phyloP scores from a whole-genome alignment of 768 basidiomycete species.

The Clitopilus hobsonii region DNA sequence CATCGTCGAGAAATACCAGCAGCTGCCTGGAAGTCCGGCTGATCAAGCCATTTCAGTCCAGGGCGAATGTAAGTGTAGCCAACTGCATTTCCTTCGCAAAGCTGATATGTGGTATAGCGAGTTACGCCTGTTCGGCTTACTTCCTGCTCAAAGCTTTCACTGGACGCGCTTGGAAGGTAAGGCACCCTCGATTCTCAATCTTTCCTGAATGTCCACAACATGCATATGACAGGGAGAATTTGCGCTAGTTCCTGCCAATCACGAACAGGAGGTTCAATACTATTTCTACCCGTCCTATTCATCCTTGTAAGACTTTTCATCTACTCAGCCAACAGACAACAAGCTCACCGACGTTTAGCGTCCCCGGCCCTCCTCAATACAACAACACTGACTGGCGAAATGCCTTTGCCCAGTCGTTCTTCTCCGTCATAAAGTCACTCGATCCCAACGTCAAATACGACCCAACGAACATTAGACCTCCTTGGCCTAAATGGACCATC shows the following conservation, averaged over 20 bases:
- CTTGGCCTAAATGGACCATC: slow-evolving; percentile 23
- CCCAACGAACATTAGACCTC: slow-evolving; percentile 29
- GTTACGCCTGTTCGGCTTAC: slow-evolving; percentile 42
- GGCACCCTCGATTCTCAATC: background rate
- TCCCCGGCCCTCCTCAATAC: slow-evolving; percentile 17
- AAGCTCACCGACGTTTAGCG: background rate
- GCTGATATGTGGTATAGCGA: slow-evolving; percentile 20
- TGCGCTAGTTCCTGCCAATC: slow-evolving; percentile 34
- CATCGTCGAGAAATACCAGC: slow-evolving; percentile 22
- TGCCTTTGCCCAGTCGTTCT: slow-evolving; percentile 32
- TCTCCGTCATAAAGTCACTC: slow-evolving; percentile 25
- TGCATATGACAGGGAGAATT: slow-evolving; percentile 29
- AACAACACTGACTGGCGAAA: slow-evolving; percentile 29
- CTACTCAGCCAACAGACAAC: no score
- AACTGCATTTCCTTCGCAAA: background rate
- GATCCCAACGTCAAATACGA: slow-evolving; percentile 26
- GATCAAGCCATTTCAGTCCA: slow-evolving; percentile 28
- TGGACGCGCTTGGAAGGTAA: slow-evolving; percentile 28
- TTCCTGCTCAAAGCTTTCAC: slow-evolving; percentile 26
- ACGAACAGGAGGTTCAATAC: slow-evolving; percentile 31
- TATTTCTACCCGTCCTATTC: slow-evolving; percentile 36
- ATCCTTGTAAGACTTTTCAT: no score
- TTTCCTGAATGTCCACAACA: background rate
- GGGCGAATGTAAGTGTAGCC: slow-evolving; percentile 30
- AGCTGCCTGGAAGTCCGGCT: slow-evolving; percentile 22